A percentile compares a stretch with the other conserved stretches of the same genome.
Evolutionary conservation across 768 basidiomycete species (phyloP).

Genomic region (Lactarius quietus): DNA sequence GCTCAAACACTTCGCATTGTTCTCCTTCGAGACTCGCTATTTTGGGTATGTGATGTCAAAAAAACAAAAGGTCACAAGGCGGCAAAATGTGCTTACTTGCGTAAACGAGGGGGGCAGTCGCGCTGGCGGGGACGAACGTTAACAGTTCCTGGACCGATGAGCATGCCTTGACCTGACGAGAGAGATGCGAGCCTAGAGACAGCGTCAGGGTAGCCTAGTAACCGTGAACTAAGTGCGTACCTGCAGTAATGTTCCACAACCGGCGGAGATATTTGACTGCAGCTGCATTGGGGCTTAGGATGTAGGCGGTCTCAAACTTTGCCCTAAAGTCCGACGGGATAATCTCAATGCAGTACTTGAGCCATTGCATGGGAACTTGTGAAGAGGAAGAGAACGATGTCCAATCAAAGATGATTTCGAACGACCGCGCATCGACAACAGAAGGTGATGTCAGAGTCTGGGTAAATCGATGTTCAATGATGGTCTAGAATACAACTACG

Average conservation of each 20-base stretch:
- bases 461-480: background rate
- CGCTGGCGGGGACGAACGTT: constrained; percentile 49
- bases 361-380: constrained; percentile 77
- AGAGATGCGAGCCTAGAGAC: constrained; percentile 20
- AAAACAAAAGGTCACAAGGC: background rate
- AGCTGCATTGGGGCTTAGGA: constrained; percentile 69
- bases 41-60: constrained; percentile 12
- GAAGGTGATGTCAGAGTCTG: constrained; percentile 51
- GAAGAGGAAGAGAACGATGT: constrained; percentile 72
- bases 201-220: background rate
- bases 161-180: constrained; percentile 47
- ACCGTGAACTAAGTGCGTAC: constrained; percentile 33
- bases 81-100: constrained; percentile 44
- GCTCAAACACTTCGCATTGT: constrained; percentile 46
- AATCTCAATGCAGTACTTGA: constrained; percentile 73
- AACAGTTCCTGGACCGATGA: constrained; percentile 60
- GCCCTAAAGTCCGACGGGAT: constrained; percentile 65
- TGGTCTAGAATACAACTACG: background rate
- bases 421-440: constrained; percentile 46
- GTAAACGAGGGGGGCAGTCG: constrained; percentile 46
- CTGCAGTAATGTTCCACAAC: constrained; percentile 64
- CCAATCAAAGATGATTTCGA: constrained; percentile 79
- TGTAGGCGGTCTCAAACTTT: constrained; percentile 57
- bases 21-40: constrained; percentile 65
- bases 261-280: constrained; percentile 73